Evolutionary conservation across 2,329 filamentous ascomycete genomes (phyloP).

Genomic region (Talaromyces sp.): DNA sequence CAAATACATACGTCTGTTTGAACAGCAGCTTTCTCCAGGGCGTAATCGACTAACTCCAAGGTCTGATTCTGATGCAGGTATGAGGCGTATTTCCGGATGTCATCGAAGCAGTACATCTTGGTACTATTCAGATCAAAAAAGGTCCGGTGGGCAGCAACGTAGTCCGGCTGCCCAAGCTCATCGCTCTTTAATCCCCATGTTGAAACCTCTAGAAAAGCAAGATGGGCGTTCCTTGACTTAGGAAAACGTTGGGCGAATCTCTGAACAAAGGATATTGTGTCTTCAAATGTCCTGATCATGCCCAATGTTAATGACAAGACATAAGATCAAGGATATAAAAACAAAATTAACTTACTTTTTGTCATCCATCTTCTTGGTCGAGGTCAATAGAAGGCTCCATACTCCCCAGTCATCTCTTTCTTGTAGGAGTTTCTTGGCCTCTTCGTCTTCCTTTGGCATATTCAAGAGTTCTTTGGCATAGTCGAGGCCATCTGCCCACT

Average conservation of each 20-base stretch:
- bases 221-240: constrained; percentile 39
- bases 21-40: constrained; percentile 17
- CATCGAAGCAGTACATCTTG: constrained; percentile 44
- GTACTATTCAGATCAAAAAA: constrained; percentile 39
- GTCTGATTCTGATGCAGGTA: constrained; percentile 25
- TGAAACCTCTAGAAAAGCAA: constrained; percentile 33
- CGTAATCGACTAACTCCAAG: constrained; percentile 26
- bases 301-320: neutral
- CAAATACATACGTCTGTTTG: constrained; percentile 22
- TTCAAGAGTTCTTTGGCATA: constrained; percentile 35
- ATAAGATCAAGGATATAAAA: too few species aligned
- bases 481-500: constrained; percentile 37
- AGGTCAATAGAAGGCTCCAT: constrained; percentile 40
- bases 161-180: constrained; percentile 24
- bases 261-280: constrained; percentile 31
- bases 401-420: constrained; percentile 44
- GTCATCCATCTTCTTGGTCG: constrained; percentile 28
- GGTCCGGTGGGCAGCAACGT: constrained; percentile 34
- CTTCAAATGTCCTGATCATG: constrained; percentile 25
- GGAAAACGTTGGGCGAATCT: constrained; percentile 30
- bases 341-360: constrained; percentile 28
- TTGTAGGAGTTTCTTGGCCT: constrained; percentile 26
- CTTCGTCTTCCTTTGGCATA: constrained; percentile 27
- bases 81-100: constrained; percentile 35
- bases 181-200: constrained; percentile 24